Conservation (phyloP, 1,284 basidiomycete genomes). For the Boletus smithii region DNA sequence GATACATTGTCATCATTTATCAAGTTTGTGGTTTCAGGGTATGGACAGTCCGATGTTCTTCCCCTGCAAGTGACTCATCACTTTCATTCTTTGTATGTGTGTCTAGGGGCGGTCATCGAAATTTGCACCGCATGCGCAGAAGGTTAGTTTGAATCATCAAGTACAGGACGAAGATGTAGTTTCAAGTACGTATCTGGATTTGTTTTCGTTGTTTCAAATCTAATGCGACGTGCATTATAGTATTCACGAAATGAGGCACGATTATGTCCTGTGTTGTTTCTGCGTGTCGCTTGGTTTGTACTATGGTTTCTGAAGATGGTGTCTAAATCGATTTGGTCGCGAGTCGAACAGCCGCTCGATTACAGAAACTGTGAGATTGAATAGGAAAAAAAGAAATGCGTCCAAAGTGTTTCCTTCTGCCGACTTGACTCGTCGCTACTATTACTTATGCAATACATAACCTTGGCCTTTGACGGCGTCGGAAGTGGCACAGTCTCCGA, state of each 20-base stretch:
- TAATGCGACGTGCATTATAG: conserved; percentile 21
- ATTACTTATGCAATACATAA: too few relatives aligned
- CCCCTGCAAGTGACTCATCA: conserved; percentile 20
- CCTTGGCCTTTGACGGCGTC: too few relatives aligned
- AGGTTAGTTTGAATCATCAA: conserved; percentile 84
- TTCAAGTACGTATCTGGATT: conserved; percentile 61
- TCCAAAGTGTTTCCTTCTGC: not conserved
- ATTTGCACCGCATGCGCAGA: conserved; percentile 90
- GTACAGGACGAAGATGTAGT: conserved; percentile 95
- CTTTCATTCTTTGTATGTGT: conserved; percentile 7
- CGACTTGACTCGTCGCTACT: too few relatives aligned
- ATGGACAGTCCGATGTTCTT: conserved; percentile 8
- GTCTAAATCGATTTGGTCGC: not conserved
- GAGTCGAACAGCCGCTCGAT: not conserved
- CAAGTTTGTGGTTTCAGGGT: conserved; percentile 16
- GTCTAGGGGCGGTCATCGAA: conserved; percentile 82
- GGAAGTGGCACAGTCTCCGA: too few relatives aligned
- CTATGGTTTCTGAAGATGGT: not conserved
- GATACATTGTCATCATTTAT: not conserved
- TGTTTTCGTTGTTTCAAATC: not conserved
- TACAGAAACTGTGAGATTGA: not conserved
- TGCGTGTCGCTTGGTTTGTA: not conserved
- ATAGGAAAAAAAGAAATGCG: not conserved
- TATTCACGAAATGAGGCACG: conserved; percentile 40
- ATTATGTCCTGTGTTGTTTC: not conserved